Evolutionary conservation across 2,329 filamentous ascomycete genomes (phyloP).

Genomic region (Metarhizium rileyi): DNA sequence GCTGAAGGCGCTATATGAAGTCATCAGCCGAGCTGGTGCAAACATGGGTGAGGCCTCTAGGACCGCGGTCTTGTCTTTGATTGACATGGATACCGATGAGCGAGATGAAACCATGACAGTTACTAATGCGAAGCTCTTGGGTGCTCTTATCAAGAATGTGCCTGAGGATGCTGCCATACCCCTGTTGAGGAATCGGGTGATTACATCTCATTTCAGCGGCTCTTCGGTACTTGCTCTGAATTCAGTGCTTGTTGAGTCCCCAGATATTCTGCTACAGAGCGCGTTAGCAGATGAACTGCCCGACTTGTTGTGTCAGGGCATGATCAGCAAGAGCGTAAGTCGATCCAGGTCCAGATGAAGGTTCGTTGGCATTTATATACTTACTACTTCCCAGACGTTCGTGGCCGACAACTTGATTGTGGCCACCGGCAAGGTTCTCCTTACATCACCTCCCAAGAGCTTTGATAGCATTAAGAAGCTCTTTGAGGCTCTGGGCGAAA

Average conservation of each 20-base stretch:
- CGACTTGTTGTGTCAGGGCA: slow-evolving; percentile 68
- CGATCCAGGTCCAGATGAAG: too few relatives aligned
- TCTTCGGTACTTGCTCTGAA: slow-evolving; percentile 82
- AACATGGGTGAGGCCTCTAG: slow-evolving; percentile 93
- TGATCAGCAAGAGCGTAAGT: slow-evolving; percentile 66
- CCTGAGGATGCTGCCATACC: slow-evolving; percentile 56
- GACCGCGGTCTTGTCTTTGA: slow-evolving; percentile 74
- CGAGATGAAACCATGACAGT: slow-evolving; percentile 71
- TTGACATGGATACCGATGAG: slow-evolving; percentile 75
- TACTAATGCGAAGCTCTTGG: slow-evolving; percentile 82
- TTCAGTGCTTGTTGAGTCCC: slow-evolving; percentile 74
- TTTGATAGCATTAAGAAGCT: slow-evolving; percentile 73
- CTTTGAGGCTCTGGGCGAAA: slow-evolving; percentile 65
- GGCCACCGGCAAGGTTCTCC: slow-evolving; percentile 82
- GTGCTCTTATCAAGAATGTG: slow-evolving; percentile 80
- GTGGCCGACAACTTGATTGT: slow-evolving; percentile 83
- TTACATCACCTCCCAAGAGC: slow-evolving; percentile 56
- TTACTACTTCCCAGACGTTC: slow-evolving; percentile 46
- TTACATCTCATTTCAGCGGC: slow-evolving; percentile 64
- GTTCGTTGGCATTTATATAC: neutral
- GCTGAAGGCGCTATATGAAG: slow-evolving; percentile 93
- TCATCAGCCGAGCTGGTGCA: slow-evolving; percentile 84
- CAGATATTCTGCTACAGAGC: slow-evolving; percentile 56
- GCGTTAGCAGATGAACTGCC: slow-evolving; percentile 63
- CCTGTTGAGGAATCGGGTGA: slow-evolving; percentile 61